Evolutionary conservation across 139 green algal genomes (phyloP).

Genomic region (Desmodesmus armatus): DNA sequence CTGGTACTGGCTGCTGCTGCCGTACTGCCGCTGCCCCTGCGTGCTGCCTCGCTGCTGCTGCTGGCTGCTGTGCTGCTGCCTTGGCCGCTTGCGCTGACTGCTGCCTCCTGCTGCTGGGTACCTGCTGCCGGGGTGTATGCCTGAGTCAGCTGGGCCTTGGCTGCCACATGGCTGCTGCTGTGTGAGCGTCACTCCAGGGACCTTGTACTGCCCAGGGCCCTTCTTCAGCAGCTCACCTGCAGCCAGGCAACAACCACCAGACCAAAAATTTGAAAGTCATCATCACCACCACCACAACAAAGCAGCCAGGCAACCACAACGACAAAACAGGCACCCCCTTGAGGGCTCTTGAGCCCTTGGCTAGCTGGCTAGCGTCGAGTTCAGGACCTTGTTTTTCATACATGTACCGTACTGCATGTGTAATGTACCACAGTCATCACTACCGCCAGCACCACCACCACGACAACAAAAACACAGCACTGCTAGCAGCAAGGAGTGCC

Average conservation of each 20-base stretch:
- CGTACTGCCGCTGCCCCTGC: background rate
- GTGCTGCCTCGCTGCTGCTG: background rate
- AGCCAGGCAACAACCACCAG: too few species aligned
- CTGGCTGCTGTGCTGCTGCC: background rate
- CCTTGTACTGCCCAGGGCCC: conserved; percentile 57
- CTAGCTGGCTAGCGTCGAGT: too few species aligned
- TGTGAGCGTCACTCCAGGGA: conserved; percentile 33
- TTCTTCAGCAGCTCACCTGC: conserved; percentile 80
- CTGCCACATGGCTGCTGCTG: conserved; percentile 22
- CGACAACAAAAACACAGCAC: too few species aligned
- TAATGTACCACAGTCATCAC: background rate
- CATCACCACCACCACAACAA: too few species aligned
- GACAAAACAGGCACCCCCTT: too few species aligned
- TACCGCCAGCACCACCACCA: background rate
- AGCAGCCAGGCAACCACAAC: too few species aligned
- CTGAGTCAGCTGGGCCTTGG: background rate
- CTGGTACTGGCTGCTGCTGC: background rate
- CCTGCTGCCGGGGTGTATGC: background rate
- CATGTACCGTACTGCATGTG: background rate
- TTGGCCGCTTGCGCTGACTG: background rate
- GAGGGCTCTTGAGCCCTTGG: too few species aligned
- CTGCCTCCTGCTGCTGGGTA: background rate
- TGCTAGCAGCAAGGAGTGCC: too few species aligned
- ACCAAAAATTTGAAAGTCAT: too few species aligned
- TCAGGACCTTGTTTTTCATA: too few species aligned